Conservation (phyloP, 768 basidiomycete genomes). For the Saitozyma sp. region DNA sequence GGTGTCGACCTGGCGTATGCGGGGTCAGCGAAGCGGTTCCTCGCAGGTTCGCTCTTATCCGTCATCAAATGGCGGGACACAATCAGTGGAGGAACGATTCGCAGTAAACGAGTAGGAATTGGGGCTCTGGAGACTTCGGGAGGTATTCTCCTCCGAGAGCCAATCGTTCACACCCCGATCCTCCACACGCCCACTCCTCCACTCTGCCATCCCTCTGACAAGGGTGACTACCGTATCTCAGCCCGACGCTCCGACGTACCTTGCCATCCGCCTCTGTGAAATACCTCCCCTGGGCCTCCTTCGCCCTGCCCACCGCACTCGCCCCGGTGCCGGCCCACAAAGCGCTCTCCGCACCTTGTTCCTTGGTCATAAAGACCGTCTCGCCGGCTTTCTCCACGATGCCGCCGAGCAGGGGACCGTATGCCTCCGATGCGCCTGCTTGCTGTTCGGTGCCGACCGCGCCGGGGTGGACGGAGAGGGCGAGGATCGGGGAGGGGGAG, state of each 20-base stretch:
- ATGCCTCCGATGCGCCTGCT: slow-evolving; percentile 45
- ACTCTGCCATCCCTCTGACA: too few relatives aligned
- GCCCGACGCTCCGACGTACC: slow-evolving; percentile 11
- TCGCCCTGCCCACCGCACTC: slow-evolving; percentile 23
- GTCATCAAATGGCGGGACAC: background rate
- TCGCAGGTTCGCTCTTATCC: background rate
- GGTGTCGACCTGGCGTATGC: slow-evolving; percentile 20
- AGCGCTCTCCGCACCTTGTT: slow-evolving; percentile 49
- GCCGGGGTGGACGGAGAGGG: slow-evolving; percentile 48
- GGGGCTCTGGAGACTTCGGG: background rate
- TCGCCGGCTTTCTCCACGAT: slow-evolving; percentile 35
- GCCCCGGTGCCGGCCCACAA: slow-evolving; percentile 44
- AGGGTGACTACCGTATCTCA: background rate
- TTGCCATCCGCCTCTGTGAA: slow-evolving; percentile 49
- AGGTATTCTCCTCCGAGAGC: too few relatives aligned
- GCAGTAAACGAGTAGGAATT: too few relatives aligned
- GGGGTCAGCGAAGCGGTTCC: too few relatives aligned
- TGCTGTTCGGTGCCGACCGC: slow-evolving; percentile 51
- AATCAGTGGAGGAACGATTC: background rate
- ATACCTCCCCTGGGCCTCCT: slow-evolving; percentile 48
- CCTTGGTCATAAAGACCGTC: slow-evolving; percentile 49
- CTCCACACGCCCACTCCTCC: too few relatives aligned
- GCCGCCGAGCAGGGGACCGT: slow-evolving; percentile 38
- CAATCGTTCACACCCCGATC: too few relatives aligned
- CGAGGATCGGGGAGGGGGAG: slow-evolving; percentile 37